phyloP scores from a whole-genome alignment of 306 rosid species.

The Medicago arabica region DNA sequence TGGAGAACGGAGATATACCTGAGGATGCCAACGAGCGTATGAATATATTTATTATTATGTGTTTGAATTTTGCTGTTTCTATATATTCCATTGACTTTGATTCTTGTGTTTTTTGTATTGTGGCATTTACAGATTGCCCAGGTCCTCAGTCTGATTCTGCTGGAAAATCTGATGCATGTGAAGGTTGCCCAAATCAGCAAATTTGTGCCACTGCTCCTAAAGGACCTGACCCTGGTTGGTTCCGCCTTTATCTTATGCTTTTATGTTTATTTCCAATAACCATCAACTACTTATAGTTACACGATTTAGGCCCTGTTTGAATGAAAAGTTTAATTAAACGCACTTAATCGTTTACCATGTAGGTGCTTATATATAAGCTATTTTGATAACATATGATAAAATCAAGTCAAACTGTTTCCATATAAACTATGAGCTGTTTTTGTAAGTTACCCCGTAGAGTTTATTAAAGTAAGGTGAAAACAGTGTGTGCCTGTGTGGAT shows the following conservation, averaged over 20 bases:
- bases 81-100: constrained; percentile 1
- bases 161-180: constrained; percentile 79
- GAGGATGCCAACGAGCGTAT: constrained; percentile 91
- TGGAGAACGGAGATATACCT: constrained; percentile 80
- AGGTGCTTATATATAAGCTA: neutral
- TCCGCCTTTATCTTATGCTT: neutral
- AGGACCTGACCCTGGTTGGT: constrained; percentile 89
- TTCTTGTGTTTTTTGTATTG: neutral
- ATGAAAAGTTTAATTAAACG: no score
- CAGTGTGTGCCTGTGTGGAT: neutral
- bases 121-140: constrained; percentile 76
- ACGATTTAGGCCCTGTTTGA: no score
- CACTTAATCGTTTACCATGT: neutral
- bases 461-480: neutral
- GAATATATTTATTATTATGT: constrained; percentile 24
- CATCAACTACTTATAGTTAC: no score
- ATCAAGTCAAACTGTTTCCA: neutral
- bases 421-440: no score
- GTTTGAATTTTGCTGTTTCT: neutral
- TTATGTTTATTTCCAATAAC: no score
- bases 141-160: constrained; percentile 87
- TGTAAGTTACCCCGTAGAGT: no score
- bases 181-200: constrained; percentile 92
- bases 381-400: neutral
- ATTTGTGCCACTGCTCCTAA: constrained; percentile 91